phyloP scores from a whole-genome alignment of 305 asterid species.

The Fraxinus xanthoxyloides region DNA sequence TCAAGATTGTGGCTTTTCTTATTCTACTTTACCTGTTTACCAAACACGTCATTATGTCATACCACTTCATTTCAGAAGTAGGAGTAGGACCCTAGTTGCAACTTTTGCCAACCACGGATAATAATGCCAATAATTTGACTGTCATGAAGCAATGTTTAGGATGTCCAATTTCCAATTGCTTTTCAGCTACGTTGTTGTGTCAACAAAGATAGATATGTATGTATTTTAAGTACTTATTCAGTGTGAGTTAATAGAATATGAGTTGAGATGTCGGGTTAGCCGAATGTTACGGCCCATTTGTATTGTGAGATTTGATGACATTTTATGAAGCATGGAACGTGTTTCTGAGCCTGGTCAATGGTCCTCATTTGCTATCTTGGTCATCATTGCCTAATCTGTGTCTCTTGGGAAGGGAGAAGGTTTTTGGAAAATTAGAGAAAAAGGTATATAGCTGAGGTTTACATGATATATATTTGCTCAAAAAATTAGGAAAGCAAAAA shows the following conservation, averaged over 20 bases:
- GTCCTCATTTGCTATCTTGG: neutral
- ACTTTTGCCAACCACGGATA: neutral
- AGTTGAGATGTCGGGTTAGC: neutral
- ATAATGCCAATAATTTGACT: neutral
- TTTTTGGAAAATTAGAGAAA: neutral
- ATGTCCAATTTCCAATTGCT: neutral
- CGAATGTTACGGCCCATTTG: neutral
- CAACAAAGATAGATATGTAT: neutral
- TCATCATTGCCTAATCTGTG: neutral
- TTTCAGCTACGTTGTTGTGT: neutral
- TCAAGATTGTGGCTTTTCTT: neutral
- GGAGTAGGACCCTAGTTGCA: neutral
- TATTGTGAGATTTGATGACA: neutral
- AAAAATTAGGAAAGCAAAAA: neutral
- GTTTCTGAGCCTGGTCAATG: neutral
- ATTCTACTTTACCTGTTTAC: neutral
- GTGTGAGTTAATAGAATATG: neutral
- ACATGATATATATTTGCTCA: neutral
- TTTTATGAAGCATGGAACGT: neutral
- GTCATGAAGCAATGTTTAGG: neutral
- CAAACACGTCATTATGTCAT: neutral
- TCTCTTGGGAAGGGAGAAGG: neutral
- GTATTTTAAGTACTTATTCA: neutral
- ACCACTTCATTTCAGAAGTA: neutral
- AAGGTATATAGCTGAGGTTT: neutral